These are phyloP conservation scores for Malus hybrid DNA, from an alignment of 331 rosid species.

Conservation along the genomic window DNA sequence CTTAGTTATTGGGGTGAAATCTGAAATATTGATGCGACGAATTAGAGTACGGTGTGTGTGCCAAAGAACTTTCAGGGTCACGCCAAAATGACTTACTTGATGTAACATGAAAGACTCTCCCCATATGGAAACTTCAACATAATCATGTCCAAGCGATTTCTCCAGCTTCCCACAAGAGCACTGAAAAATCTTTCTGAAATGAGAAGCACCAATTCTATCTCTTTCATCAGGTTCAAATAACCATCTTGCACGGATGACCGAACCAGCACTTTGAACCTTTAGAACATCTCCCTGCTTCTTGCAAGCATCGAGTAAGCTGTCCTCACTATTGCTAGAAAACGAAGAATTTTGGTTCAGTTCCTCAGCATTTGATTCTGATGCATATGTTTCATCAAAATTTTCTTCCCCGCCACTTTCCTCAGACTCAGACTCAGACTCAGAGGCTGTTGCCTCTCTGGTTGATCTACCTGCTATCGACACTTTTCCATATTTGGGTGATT, in stretches of 20 bases:
- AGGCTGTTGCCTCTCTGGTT: constrained; percentile 14
- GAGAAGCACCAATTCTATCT: constrained; percentile 69
- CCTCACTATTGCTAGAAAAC: constrained; percentile 15
- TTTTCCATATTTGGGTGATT: constrained; percentile 24
- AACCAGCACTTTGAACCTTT: constrained; percentile 26
- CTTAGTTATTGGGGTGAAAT: neutral
- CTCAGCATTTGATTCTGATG: constrained; percentile 12
- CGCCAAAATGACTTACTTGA: constrained; percentile 51
- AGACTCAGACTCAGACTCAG: constrained; percentile 31
- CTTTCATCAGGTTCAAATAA: constrained; percentile 69
- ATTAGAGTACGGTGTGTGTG: neutral
- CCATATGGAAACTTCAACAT: constrained; percentile 64
- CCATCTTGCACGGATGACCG: constrained; percentile 59
- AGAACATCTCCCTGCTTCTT: constrained; percentile 25
- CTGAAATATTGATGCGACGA: neutral
- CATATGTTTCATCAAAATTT: constrained; percentile 14
- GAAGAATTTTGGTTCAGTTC: constrained; percentile 17
- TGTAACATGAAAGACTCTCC: constrained; percentile 96
- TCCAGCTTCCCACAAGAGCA: constrained; percentile 78
- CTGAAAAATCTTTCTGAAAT: constrained; percentile 62
- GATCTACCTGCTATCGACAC: constrained; percentile 17
- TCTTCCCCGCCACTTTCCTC: constrained; percentile 56
- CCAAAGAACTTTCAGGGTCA: neutral
- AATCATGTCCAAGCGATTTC: constrained; percentile 46
- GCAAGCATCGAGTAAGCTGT: constrained; percentile 15